Percentiles rank a stretch among this genome's conserved stretches.
These are phyloP conservation scores for Zoysia japonica DNA, from an alignment of 176 grass and related monocot species.

Conservation along the genomic window DNA sequence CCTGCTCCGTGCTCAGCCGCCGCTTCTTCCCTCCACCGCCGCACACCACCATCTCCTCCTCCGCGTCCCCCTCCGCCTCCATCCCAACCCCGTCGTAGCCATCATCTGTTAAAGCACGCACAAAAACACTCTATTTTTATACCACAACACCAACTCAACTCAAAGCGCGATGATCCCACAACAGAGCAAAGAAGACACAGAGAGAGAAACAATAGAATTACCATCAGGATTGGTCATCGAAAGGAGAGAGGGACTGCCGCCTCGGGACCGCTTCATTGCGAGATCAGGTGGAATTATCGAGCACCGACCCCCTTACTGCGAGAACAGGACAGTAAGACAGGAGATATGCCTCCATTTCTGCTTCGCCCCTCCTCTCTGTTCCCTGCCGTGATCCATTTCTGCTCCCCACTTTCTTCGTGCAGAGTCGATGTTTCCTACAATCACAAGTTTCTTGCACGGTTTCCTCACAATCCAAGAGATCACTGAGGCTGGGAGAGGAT, in stretches of 20 bases:
- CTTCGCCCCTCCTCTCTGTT: neutral
- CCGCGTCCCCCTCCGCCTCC: constrained; percentile 41
- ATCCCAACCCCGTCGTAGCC: constrained; percentile 41
- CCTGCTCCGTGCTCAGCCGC: constrained; percentile 77
- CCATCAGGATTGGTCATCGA: constrained; percentile 31
- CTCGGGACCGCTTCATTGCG: constrained; percentile 48
- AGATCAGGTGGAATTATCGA: constrained; percentile 2
- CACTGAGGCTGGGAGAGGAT: neutral
- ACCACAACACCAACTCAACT: neutral
- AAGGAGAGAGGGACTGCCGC: constrained; percentile 24
- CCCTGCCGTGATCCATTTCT: constrained; percentile 33
- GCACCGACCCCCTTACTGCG: neutral
- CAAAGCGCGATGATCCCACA: neutral
- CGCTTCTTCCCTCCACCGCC: constrained; percentile 80
- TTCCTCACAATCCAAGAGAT: constrained; percentile 45
- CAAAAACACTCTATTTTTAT: neutral
- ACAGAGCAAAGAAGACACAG: neutral
- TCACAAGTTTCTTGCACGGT: neutral
- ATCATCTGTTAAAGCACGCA: constrained; percentile 27
- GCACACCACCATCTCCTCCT: constrained; percentile 48
- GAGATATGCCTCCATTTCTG: constrained; percentile 32
- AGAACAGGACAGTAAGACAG: neutral
- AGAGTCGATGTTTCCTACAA: constrained; percentile 2
- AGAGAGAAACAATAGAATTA: neutral
- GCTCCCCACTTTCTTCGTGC: neutral